Evolutionary conservation across 495 filamentous ascomycete species (phyloP).

Genomic region (Hyaloscypha bicolor): DNA sequence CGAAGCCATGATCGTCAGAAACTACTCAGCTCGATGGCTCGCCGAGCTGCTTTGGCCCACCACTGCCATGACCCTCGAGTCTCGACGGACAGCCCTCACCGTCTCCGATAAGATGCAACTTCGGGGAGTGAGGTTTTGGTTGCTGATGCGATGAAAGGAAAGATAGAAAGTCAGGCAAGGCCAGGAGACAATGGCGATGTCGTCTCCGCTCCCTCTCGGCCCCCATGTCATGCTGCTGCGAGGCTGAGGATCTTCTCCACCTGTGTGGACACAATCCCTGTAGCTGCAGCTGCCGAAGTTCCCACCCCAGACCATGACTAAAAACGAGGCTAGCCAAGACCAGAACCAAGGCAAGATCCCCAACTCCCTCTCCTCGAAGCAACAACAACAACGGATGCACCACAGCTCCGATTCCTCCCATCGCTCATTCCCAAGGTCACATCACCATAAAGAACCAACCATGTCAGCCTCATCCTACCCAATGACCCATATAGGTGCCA

Average conservation of each 20-base stretch:
- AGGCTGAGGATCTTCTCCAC: background rate
- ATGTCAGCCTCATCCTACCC: conserved; percentile 13
- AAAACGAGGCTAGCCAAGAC: conserved; percentile 6
- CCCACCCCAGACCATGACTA: background rate
- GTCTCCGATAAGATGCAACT: too few relatives aligned
- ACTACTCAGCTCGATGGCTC: too few relatives aligned
- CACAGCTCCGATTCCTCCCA: background rate
- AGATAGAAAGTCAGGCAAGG: too few relatives aligned
- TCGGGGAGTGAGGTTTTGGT: too few relatives aligned
- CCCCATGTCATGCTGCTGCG: background rate
- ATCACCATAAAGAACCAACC: background rate
- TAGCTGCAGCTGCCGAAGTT: background rate
- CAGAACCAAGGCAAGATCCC: background rate
- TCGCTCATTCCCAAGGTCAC: background rate
- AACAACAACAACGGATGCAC: background rate
- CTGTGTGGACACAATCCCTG: background rate
- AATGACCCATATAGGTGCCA: conserved; percentile 5
- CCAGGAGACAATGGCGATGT: too few relatives aligned
- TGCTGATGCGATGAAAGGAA: too few relatives aligned
- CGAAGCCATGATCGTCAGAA: too few relatives aligned
- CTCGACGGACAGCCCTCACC: too few relatives aligned
- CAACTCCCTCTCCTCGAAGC: background rate
- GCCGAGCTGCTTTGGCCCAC: too few relatives aligned
- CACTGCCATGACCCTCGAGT: too few relatives aligned
- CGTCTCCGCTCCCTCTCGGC: background rate